phyloP scores from a whole-genome alignment of 2,329 filamentous ascomycete species.

The Fusarium camptoceras region DNA sequence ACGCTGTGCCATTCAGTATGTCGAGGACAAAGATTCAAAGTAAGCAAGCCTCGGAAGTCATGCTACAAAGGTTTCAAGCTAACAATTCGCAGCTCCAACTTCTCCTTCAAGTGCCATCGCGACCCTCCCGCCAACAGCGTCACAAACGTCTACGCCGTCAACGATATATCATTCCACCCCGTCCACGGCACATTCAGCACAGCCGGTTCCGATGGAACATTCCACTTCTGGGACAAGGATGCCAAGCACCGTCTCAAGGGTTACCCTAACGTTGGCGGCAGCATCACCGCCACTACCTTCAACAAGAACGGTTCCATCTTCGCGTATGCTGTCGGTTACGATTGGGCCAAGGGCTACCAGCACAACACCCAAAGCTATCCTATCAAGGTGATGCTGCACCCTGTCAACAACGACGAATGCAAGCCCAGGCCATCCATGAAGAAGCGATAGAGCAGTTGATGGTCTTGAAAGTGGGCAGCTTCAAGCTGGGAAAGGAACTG shows the following conservation, averaged over 20 bases:
- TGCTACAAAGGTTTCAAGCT: slow-evolving; percentile 2
- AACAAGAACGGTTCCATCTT: slow-evolving; percentile 87
- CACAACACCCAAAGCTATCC: slow-evolving; percentile 80
- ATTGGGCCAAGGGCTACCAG: slow-evolving; percentile 97
- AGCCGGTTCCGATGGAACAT: slow-evolving; percentile 93
- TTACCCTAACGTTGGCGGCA: slow-evolving; percentile 84
- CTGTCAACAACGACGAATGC: slow-evolving; percentile 72
- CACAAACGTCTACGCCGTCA: slow-evolving; percentile 93
- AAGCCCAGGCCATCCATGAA: slow-evolving; percentile 70
- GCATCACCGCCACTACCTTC: slow-evolving; percentile 92
- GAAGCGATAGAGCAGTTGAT: slow-evolving; percentile 62
- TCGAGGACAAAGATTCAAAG: slow-evolving; percentile 92
- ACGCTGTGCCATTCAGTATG: slow-evolving; percentile 96
- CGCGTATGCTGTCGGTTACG: slow-evolving; percentile 91
- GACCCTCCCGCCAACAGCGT: slow-evolving; percentile 79
- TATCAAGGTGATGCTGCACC: slow-evolving; percentile 88
- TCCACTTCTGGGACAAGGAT: slow-evolving; percentile 96
- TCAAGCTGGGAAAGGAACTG: neutral
- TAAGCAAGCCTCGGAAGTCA: slow-evolving; percentile 61
- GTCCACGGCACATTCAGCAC: slow-evolving; percentile 98
- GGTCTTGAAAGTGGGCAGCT: slow-evolving; percentile 1
- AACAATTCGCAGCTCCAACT: slow-evolving; percentile 76
- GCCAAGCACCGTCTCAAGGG: slow-evolving; percentile 91
- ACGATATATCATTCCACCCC: slow-evolving; percentile 98
- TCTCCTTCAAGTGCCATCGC: slow-evolving; percentile 99